These are phyloP conservation scores for Neoboletus subvelutipes DNA, from an alignment of 768 basidiomycete genomes.

Conservation along the genomic window DNA sequence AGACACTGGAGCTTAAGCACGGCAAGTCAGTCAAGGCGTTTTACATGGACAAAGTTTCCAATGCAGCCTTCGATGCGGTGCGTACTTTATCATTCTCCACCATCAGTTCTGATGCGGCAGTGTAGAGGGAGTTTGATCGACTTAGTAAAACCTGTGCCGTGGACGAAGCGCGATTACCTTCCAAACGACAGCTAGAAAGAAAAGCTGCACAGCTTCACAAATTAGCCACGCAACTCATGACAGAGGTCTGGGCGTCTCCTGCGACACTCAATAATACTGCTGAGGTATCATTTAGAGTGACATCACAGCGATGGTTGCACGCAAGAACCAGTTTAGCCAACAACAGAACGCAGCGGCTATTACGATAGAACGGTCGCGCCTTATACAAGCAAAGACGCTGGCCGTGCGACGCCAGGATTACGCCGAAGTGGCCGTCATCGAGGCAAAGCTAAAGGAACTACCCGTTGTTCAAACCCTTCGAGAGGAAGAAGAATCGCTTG, in stretches of 20 bases:
- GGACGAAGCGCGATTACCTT: slow-evolving; percentile 66
- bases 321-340: slow-evolving; percentile 49
- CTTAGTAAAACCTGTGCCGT: slow-evolving; percentile 42
- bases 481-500: slow-evolving; percentile 33
- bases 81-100: slow-evolving; percentile 24
- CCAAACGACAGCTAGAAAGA: slow-evolving; percentile 61
- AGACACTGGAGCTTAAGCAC: slow-evolving; percentile 72
- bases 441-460: slow-evolving; percentile 61
- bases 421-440: slow-evolving; percentile 58
- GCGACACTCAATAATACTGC: slow-evolving; percentile 3
- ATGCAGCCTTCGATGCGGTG: slow-evolving; percentile 63
- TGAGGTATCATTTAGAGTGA: slow-evolving; percentile 57
- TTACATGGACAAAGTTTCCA: slow-evolving; percentile 86
- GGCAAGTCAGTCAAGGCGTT: slow-evolving; percentile 64
- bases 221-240: slow-evolving; percentile 60
- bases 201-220: slow-evolving; percentile 64
- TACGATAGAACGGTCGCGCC: slow-evolving; percentile 62
- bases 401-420: slow-evolving; percentile 74
- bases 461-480: slow-evolving; percentile 19
- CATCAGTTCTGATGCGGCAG: slow-evolving; percentile 8
- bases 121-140: slow-evolving; percentile 73
- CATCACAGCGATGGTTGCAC: slow-evolving; percentile 72
- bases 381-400: slow-evolving; percentile 70
- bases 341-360: slow-evolving; percentile 34
- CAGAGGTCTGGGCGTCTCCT: slow-evolving; percentile 59